Base-by-base conservation (phyloP, 805 yeast genomes). In the Metschnikowia anglica region DNA sequence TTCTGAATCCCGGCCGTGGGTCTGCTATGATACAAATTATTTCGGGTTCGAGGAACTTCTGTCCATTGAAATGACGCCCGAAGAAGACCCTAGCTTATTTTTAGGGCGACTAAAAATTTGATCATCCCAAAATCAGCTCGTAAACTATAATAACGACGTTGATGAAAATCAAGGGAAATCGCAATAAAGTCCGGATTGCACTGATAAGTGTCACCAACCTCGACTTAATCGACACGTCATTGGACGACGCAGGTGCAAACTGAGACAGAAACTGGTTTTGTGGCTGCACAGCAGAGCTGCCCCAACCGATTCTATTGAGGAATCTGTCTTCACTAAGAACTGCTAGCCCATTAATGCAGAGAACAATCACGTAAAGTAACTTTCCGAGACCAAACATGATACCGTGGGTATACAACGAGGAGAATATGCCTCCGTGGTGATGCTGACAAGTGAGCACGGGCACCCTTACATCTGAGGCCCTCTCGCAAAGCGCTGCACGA, bases 261-360 rank as follows among this genome's bases (percentile, higher is more conserved):
- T 48, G 59, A n/a, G 39, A 31, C 51, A 51, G 47, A 44, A 44
- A 53, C 37, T 56, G 62, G 37, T 41, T 47, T 16, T 43, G 50
- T 3, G 48, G 44, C 31, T 39, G 39, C 11, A 40, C 40, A 3
- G 49, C 36, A 10, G 54, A 44, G 21, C 51, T 48, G 8, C 63
- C 66, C 68, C 65, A 68, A 19, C 68, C 72, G 26, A 59, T 77
- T 65, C 95, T 70, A 54, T 81, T 81, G 46, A 86, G 68, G 55
- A 86, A 86, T 45, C 95, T 68, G 55, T 86, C 93, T 54, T 86
- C 95, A 59, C 85, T 84, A 39, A 86, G 73, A 26, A 86, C 83
- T 0, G 93, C 93, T 21, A 86, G 76, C 0, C 91, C 79, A 60
- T 86, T 86, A 36, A 85, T 76, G 43, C 85, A 64, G 28, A 86